Base-by-base conservation (phyloP, 2,329 filamentous ascomycete genomes). In the Alternaria viburni region DNA sequence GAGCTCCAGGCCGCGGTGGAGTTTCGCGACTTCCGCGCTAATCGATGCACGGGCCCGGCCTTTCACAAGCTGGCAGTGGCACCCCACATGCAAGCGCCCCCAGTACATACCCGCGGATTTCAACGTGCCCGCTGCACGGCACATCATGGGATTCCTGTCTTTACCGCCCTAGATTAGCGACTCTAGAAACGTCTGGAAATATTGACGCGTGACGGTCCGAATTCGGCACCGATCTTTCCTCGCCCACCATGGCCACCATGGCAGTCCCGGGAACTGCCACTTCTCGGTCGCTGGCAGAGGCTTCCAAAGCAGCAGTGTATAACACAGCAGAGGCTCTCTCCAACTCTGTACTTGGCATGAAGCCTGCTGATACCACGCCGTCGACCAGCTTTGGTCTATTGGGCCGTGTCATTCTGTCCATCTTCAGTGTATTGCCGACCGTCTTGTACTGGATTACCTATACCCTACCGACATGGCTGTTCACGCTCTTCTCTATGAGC, bases 401-500 rank as follows among this genome's bases (percentile, higher is more conserved):
- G 23, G 83, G 79, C n/a, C 83, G 82, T 72, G 74, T 84, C 28
- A 77, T 87, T 59, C 76, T 86, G 63, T 80, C 84, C 57, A 70
- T 84, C 52, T 77, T 87, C 63, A 82, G 83, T 65, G 82, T 87
- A 59, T 79, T 90, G 55, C 88, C 88, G 47, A 84, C 84, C 64
- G 63, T 87, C 36, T 79, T 90, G 57, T 96, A 96, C 82, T 97
- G 92, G 90, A 81, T 90, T 58, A 88, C 95, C 25, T 93, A 98
- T 70, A 96, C 93, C 15, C 80, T 97, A 62, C 96, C 96, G 46
- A 93, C 93, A 78, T 89, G 96, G 80, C 87, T 98, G 17, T 99
- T 97, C 79, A 92, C 90, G 6, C 85, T 97, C 66, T 93, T 97
- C 76, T 97, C 93, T 6, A 95, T 93, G 68, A 97, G 92, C 80